A percentile compares a stretch with the other conserved stretches of the same genome.
Conservation (phyloP, 225 moss, liverwort and hornwort genomes). For the Pseudisothecium myosuroides region DNA sequence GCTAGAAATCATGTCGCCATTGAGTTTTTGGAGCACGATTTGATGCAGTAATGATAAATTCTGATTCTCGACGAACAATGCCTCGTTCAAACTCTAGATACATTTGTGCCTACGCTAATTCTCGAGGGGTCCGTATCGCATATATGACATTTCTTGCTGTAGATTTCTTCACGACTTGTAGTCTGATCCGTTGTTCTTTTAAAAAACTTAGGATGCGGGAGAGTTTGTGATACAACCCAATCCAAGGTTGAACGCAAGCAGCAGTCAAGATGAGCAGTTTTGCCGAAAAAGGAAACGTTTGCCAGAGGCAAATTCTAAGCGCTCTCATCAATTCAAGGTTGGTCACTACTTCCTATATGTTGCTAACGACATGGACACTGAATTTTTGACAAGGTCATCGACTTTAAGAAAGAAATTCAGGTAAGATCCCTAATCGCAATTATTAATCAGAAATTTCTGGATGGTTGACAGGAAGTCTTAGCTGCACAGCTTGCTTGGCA, state of each 20-base stretch:
- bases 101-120: neutral
- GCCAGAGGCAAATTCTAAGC: constrained; percentile 18
- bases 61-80: neutral
- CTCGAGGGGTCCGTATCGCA: neutral
- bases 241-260: constrained; percentile 44
- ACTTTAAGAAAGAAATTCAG: neutral
- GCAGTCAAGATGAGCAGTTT: constrained; percentile 37
- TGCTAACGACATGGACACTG: neutral
- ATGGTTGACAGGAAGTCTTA: constrained; percentile 20
- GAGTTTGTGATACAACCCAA: constrained; percentile 80
- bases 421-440: neutral
- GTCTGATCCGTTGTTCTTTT: neutral
- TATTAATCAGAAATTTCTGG: neutral
- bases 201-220: constrained; percentile 45
- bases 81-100: neutral
- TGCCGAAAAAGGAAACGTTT: constrained; percentile 29
- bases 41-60: neutral
- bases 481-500: constrained; percentile 27
- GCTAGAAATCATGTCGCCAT: neutral
- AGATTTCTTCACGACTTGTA: neutral
- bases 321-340: constrained; percentile 23
- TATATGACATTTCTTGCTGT: neutral
- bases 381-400: neutral
- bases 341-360: neutral
- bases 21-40: neutral